Conservation (phyloP, 805 yeast genomes). For the Saccharomycopsis babjevae region DNA sequence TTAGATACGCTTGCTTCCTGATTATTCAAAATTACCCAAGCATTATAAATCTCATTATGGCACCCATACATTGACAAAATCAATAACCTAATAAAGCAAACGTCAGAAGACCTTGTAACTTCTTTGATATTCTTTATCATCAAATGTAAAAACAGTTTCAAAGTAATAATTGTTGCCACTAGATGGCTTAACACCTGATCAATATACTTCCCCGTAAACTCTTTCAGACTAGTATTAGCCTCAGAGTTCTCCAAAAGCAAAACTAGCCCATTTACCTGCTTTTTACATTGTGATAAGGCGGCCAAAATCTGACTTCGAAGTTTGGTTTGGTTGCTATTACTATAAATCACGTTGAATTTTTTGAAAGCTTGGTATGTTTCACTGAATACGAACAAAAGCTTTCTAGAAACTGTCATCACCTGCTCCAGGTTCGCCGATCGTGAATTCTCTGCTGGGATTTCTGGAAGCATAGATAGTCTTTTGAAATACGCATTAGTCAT, state of each 20-base stretch:
- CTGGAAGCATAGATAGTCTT: conserved; percentile 34
- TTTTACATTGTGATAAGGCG: conserved; percentile 26
- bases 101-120: conserved; percentile 33
- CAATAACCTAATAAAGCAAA: conserved; percentile 36
- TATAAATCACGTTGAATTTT: conserved; percentile 26
- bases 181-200: conserved; percentile 1
- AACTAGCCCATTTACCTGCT: conserved; percentile 33
- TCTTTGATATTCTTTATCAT: conserved; percentile 30
- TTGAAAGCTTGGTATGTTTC: conserved; percentile 37
- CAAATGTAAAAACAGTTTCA: conserved; percentile 30
- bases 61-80: conserved; percentile 35
- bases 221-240: conserved; percentile 19
- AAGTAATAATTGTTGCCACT: conserved; percentile 23
- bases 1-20: background rate
- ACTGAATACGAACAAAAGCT: conserved; percentile 35
- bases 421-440: background rate
- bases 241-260: conserved; percentile 30
- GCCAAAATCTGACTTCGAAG: background rate
- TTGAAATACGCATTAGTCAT: conserved; percentile 38
- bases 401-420: conserved; percentile 30
- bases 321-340: conserved; percentile 5
- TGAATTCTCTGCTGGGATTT: background rate
- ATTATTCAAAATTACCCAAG: conserved; percentile 27
- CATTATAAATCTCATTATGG: conserved; percentile 35
- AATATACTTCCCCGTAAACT: background rate